Base-by-base conservation (phyloP, 495 filamentous ascomycete genomes). In the Lophiotrema nucula region DNA sequence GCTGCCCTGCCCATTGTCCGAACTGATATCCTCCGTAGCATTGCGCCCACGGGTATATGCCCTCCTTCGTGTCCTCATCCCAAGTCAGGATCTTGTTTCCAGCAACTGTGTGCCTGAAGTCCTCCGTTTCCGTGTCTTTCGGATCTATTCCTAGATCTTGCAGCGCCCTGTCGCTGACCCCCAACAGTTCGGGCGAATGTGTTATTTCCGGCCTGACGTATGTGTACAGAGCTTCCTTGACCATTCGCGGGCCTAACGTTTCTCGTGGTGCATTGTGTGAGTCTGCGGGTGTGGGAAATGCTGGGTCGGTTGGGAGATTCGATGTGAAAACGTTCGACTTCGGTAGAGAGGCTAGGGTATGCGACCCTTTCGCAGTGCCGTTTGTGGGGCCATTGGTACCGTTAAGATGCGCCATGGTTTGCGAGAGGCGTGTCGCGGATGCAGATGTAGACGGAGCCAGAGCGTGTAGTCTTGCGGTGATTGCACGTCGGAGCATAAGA, bases 1-100 rank as follows among this genome's bases (percentile, higher is more conserved):
- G 83, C 71, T 98, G 93, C 6, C 92, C 90, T 2, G 93, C 93
- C 95, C 95, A 98, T 61, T 73, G 65, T 16, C 71, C 69, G 48
- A 89, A 88, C 63, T 88, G 87, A 69, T 82, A 89, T 4, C 92
- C 93, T 53, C 93, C 93, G 73, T 98, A 98, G 69, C 92, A 97
- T 73, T 97, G 92, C 28, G 95, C 90, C 93, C 93, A 98, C 12
- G 93, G 95, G 68, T 97, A 97, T 31, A 92, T 83, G 3, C 81
- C 79, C 63, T 87, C 74, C 53, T 81, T 73, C 15, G 66, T 69
- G 73, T 79, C 24, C 19, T 70, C 73, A 61, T 86, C 77, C 64
- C 70, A 72, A 18, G 69, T 66, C 21, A 76, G 43, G 39, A 95
- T 78, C 65, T 83, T 83, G 69, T 96, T 97, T 2, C 93, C 93